phyloP scores from a whole-genome alignment of 2,329 filamentous ascomycete genomes.

The Tolypocladium guangdongense region DNA sequence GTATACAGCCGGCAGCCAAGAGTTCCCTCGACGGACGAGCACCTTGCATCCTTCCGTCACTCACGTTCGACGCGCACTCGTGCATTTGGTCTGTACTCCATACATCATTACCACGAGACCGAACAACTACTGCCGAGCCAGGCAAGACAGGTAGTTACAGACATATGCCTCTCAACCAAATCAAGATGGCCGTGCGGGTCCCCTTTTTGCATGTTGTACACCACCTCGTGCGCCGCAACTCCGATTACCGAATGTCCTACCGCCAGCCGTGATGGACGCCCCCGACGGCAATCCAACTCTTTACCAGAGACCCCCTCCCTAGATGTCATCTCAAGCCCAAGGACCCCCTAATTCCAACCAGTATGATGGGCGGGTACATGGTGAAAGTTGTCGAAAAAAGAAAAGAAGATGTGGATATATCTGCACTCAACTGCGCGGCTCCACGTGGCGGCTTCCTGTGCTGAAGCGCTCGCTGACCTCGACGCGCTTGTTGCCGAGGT shows the following conservation, averaged over 20 bases:
- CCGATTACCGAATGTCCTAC: neutral
- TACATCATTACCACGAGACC: neutral
- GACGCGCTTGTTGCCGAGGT: conserved; percentile 59
- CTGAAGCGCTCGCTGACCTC: conserved; percentile 36
- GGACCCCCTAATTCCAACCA: neutral
- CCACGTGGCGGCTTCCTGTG: conserved; percentile 4
- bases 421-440: neutral
- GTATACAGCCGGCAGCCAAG: too few relatives aligned
- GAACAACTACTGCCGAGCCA: neutral
- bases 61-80: neutral
- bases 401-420: conserved; percentile 1
- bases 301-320: neutral
- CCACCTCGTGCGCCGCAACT: neutral
- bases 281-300: neutral
- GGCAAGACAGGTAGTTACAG: neutral
- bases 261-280: neutral
- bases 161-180: neutral
- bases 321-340: neutral
- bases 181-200: neutral
- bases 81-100: neutral
- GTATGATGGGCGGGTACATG: neutral
- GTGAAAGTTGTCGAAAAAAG: neutral
- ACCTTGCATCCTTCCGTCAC: too few relatives aligned
- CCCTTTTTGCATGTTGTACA: neutral
- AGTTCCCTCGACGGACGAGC: too few relatives aligned